These are phyloP conservation scores for Schizophyllum commune DNA, from an alignment of 1,284 basidiomycete species.

Conservation along the genomic window DNA sequence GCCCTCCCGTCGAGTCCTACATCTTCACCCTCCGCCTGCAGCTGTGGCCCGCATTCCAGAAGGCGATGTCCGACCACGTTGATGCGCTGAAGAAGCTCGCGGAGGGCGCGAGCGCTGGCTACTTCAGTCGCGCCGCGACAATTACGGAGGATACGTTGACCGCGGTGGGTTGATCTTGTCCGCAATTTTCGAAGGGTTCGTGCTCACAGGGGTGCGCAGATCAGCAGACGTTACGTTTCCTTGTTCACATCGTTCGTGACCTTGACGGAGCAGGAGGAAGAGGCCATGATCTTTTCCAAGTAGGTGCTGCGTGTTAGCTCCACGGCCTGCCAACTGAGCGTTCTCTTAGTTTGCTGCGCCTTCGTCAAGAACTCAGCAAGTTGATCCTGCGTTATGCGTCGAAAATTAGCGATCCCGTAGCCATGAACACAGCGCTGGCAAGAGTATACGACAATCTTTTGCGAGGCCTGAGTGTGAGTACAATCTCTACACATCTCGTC, in stretches of 20 bases:
- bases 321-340: neutral
- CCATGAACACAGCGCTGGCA: conserved; percentile 63
- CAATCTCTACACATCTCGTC: neutral
- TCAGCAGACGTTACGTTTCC: conserved; percentile 62
- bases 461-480: conserved; percentile 66
- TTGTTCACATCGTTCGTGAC: conserved; percentile 77
- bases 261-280: conserved; percentile 76
- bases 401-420: conserved; percentile 54
- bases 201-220: conserved; percentile 18
- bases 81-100: conserved; percentile 77
- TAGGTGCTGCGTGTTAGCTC: conserved; percentile 25
- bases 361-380: conserved; percentile 79
- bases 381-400: conserved; percentile 69
- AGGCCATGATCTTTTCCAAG: conserved; percentile 94
- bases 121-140: conserved; percentile 55
- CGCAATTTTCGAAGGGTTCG: neutral
- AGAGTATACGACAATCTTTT: conserved; percentile 72
- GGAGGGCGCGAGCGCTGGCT: conserved; percentile 49
- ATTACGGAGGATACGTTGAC: conserved; percentile 66
- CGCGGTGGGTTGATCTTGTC: conserved; percentile 38
- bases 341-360: conserved; percentile 62
- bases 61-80: conserved; percentile 76
- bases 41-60: conserved; percentile 90
- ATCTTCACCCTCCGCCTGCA: conserved; percentile 73
- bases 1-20: conserved; percentile 72